Percentiles rank a stretch among this genome's conserved stretches.
Evolutionary conservation across 805 yeast species (phyloP).

Genomic region (Metschnikowia koreensis): DNA sequence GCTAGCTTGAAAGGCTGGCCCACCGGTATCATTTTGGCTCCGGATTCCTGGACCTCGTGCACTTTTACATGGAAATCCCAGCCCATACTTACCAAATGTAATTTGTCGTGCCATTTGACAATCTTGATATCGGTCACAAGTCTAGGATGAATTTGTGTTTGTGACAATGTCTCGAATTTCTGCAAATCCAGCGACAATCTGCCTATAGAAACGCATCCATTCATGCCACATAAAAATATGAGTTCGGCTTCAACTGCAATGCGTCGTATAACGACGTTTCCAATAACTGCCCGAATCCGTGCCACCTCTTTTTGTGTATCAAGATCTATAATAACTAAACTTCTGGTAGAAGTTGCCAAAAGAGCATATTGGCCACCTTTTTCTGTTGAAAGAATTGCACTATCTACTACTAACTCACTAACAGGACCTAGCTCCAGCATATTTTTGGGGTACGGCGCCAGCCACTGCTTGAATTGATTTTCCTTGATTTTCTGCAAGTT

Average conservation of each 20-base stretch:
- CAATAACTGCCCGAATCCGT: slow-evolving; percentile 20
- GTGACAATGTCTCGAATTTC: slow-evolving; percentile 6
- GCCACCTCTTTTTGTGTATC: slow-evolving; percentile 9
- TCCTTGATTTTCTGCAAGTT: slow-evolving; percentile 13
- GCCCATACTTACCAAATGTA: slow-evolving; percentile 54
- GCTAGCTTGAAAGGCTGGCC: slow-evolving; percentile 34
- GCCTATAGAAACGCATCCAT: slow-evolving; percentile 41
- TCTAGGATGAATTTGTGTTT: slow-evolving; percentile 33
- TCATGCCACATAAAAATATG: slow-evolving; percentile 50
- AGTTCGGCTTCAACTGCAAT: slow-evolving; percentile 25
- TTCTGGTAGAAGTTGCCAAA: slow-evolving; percentile 21
- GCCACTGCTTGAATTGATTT: slow-evolving; percentile 27
- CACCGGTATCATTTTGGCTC: slow-evolving; percentile 7
- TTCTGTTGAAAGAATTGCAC: slow-evolving; percentile 11
- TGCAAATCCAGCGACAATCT: slow-evolving; percentile 1
- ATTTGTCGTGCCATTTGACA: slow-evolving; percentile 16
- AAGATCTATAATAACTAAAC: slow-evolving; percentile 20
- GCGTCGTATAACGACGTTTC: slow-evolving; percentile 34
- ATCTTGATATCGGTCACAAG: slow-evolving; percentile 39
- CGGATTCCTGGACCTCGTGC: slow-evolving; percentile 25
- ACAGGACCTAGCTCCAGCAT: slow-evolving; percentile 11
- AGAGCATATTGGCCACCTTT: slow-evolving; percentile 9
- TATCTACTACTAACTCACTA: slow-evolving; percentile 25
- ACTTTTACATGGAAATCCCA: slow-evolving; percentile 52
- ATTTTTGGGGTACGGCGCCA: slow-evolving; percentile 28